Percentiles rank a stretch among this genome's conserved stretches.
Conservation (phyloP, 179 eudicot species). For the Silene vulgaris region DNA sequence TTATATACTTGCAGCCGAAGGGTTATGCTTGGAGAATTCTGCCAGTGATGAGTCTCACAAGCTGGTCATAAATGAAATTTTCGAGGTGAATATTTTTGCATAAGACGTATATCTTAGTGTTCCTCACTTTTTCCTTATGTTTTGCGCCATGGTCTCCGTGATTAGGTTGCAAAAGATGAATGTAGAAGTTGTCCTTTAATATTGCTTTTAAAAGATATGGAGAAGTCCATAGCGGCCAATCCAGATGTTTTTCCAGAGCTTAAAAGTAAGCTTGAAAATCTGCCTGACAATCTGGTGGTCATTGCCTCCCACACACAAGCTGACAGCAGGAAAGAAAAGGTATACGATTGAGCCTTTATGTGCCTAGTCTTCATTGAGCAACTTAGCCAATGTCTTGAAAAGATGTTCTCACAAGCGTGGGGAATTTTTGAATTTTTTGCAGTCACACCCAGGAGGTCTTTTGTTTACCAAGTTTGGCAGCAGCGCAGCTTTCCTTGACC, state of each 20-base stretch:
- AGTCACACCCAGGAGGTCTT: slow-evolving; percentile 87
- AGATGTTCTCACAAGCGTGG: slow-evolving; percentile 3
- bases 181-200: slow-evolving; percentile 56
- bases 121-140: not conserved
- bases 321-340: slow-evolving; percentile 89
- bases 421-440: slow-evolving; percentile 13
- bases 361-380: not conserved
- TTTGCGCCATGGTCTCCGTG: slow-evolving; percentile 1
- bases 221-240: slow-evolving; percentile 69
- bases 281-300: slow-evolving; percentile 68
- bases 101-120: not conserved
- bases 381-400: slow-evolving; percentile 3
- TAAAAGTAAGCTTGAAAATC: slow-evolving; percentile 59
- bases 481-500: slow-evolving; percentile 79
- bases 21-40: slow-evolving; percentile 62
- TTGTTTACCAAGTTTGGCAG: slow-evolving; percentile 82
- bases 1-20: slow-evolving; percentile 51
- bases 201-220: slow-evolving; percentile 73
- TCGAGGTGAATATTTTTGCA: slow-evolving; percentile 53
- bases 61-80: slow-evolving; percentile 73
- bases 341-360: slow-evolving; percentile 25
- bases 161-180: slow-evolving; percentile 66
- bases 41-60: slow-evolving; percentile 60
- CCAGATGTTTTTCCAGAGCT: slow-evolving; percentile 57
- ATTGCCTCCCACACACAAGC: slow-evolving; percentile 80